Percentiles rank a stretch among this genome's conserved stretches.
Evolutionary conservation across 345 rosid genomes (phyloP).

Genomic region (Salix brachista): DNA sequence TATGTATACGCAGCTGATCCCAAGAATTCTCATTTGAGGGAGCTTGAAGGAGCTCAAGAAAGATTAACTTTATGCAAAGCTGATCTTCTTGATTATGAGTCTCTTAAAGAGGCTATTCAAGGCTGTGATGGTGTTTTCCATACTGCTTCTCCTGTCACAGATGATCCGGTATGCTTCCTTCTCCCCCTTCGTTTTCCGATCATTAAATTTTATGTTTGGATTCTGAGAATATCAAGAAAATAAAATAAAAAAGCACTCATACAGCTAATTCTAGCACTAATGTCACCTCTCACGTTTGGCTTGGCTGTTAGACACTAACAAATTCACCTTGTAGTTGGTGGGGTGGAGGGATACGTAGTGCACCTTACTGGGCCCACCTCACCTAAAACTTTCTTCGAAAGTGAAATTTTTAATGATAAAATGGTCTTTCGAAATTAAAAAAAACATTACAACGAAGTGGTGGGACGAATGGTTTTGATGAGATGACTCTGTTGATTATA

Average conservation of each 20-base stretch:
- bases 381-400: not conserved
- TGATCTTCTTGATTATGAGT: conserved; percentile 73
- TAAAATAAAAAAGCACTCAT: not conserved
- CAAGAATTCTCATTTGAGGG: conserved; percentile 77
- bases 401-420: too few relatives aligned
- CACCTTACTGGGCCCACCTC: not conserved
- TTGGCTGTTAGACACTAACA: not conserved
- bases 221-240: conserved; percentile 14
- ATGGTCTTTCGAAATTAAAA: too few relatives aligned
- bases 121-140: conserved; percentile 98
- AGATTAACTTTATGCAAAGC: conserved; percentile 66
- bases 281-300: not conserved
- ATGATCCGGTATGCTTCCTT: conserved; percentile 67
- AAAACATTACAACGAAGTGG: not conserved
- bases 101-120: conserved; percentile 55
- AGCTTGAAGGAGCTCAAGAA: conserved; percentile 85
- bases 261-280: too few relatives aligned
- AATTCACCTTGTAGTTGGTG: not conserved
- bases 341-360: too few relatives aligned
- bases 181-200: not conserved
- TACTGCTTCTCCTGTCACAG: conserved; percentile 93
- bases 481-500: not conserved
- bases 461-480: not conserved
- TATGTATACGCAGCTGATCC: conserved; percentile 52
- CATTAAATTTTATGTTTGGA: conserved; percentile 10